Base-by-base conservation (phyloP, 2,329 filamentous ascomycete species). In the Neofusicoccum cordaticola region DNA sequence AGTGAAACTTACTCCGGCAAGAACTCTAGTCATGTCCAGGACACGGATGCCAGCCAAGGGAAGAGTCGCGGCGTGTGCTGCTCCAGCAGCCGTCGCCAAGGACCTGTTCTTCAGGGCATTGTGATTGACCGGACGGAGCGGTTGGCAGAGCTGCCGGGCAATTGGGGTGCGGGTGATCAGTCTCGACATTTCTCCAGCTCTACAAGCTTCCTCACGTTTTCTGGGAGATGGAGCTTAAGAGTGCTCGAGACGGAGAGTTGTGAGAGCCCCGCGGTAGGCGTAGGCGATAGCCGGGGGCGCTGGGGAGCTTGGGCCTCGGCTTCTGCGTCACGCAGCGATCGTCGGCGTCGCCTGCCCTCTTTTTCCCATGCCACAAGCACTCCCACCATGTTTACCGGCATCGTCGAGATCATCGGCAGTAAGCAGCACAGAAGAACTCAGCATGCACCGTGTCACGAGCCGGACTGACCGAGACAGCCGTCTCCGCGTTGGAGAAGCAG, bases 11-110 rank as follows among this genome's bases (percentile, higher is more conserved):
- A 97, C 94, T 65, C 95, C 95, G 68, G 95, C 95, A 68, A 99
- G 81, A 1, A 99, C 95, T 80, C 95, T 86, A 3, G 94, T 98
- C 93, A 99, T 96, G 76, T 99, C 95, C 67, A 99, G 84, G 13
- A 98, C 93, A 63, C 91, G 88, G 70, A 95, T 90, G 1, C 95
- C 95, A 41, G 92, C 87, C 70, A 99, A 83, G 22, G 95, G 94
- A 37, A 90, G 77, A 15, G 82, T 83, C 34, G 79, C 80, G 58
- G 79, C 74, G 5, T 51, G 35, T 50, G 62, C 63, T 35, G 53
- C 53, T 51, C 63, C 53, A n/a, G 63, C 22, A 22, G 53, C 44
- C 5, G 52, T 65, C 27, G 63, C 53, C 37, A 65, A 19, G 13
- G 34, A 1, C n/a, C 63, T 52, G 19, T 11, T 53, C n/a, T n/a